A percentile compares a stretch with the other conserved stretches of the same genome.
phyloP scores from a whole-genome alignment of 495 filamentous ascomycete species.

The Neurospora cerealis region DNA sequence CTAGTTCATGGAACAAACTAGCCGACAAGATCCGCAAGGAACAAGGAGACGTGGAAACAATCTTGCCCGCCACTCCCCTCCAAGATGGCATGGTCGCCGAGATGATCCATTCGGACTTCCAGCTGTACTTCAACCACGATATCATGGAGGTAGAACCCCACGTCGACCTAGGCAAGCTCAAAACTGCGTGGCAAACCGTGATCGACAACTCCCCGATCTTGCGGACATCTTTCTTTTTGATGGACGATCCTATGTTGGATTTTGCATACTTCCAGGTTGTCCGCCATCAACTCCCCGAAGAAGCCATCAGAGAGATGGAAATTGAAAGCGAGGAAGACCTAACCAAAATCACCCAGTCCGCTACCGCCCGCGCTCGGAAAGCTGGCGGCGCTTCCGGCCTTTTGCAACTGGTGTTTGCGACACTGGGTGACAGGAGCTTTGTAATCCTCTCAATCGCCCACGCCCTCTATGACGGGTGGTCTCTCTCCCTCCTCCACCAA shows the following conservation, averaged over 20 bases:
- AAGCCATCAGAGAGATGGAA: slow-evolving; percentile 1
- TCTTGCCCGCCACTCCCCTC: slow-evolving; percentile 59
- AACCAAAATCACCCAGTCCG: slow-evolving; percentile 13
- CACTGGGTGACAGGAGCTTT: slow-evolving; percentile 27
- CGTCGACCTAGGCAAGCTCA: slow-evolving; percentile 43
- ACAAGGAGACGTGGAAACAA: slow-evolving; percentile 29
- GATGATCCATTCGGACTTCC: slow-evolving; percentile 56
- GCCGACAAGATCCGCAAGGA: slow-evolving; percentile 1
- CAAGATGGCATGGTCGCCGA: slow-evolving; percentile 76
- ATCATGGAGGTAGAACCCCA: slow-evolving; percentile 42
- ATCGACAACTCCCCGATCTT: slow-evolving; percentile 56
- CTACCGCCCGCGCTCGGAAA: slow-evolving; percentile 19
- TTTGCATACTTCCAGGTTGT: slow-evolving; percentile 58
- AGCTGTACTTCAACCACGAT: slow-evolving; percentile 74
- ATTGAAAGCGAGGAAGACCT: slow-evolving; percentile 18
- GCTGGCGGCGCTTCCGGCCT: slow-evolving; percentile 18
- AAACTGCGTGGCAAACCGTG: slow-evolving; percentile 49
- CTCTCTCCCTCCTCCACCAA: slow-evolving; percentile 53
- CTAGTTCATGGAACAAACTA: neutral
- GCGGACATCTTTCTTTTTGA: slow-evolving; percentile 57
- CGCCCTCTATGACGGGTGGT: slow-evolving; percentile 73
- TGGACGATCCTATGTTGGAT: slow-evolving; percentile 45
- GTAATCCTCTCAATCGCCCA: slow-evolving; percentile 65
- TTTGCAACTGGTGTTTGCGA: slow-evolving; percentile 34
- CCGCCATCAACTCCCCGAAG: slow-evolving; percentile 15